Percentiles rank a stretch among this genome's conserved stretches.
Evolutionary conservation across 1,139 yeast species (phyloP).

Genomic region (Geotrichum carabidarum): DNA sequence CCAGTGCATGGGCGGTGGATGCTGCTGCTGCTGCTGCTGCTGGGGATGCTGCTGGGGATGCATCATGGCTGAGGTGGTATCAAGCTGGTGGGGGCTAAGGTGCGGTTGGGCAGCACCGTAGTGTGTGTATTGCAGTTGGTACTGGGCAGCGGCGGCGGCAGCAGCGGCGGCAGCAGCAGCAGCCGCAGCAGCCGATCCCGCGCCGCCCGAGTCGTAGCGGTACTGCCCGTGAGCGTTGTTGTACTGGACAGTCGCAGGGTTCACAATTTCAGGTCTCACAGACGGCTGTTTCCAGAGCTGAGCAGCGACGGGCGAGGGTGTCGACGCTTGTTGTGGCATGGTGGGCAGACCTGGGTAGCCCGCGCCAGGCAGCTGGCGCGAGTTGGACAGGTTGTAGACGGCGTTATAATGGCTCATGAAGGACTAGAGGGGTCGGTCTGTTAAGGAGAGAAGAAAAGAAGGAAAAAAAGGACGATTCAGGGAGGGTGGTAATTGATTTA

Average conservation of each 20-base stretch:
- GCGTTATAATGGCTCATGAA: conserved; percentile 10
- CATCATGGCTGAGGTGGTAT: background rate
- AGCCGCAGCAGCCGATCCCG: background rate
- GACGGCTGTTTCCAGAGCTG: conserved; percentile 12
- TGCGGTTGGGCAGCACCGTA: conserved; percentile 2
- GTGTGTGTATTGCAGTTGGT: conserved; percentile 5
- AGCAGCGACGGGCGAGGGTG: background rate
- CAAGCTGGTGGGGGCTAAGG: background rate
- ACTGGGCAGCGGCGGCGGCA: conserved; percentile 4
- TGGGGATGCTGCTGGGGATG: conserved; percentile 3
- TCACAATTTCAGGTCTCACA: conserved; percentile 7
- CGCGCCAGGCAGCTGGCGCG: conserved; percentile 6
- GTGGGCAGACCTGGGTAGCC: conserved; percentile 11
- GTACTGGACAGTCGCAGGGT: conserved; percentile 5
- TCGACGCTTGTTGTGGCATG: background rate
- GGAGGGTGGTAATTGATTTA: no score
- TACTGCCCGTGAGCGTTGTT: conserved; percentile 6
- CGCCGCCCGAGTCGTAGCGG: conserved; percentile 2
- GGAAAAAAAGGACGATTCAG: background rate
- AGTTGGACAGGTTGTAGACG: conserved; percentile 2
- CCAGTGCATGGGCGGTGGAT: background rate
- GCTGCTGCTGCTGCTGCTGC: conserved; percentile 6
- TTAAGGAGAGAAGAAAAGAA: background rate
- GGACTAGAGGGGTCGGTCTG: no score
- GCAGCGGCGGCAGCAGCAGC: conserved; percentile 1